A percentile compares a stretch with the other conserved stretches of the same genome.
These are phyloP conservation scores for Gossypium raimondii DNA, from an alignment of 345 rosid genomes.

Conservation along the genomic window DNA sequence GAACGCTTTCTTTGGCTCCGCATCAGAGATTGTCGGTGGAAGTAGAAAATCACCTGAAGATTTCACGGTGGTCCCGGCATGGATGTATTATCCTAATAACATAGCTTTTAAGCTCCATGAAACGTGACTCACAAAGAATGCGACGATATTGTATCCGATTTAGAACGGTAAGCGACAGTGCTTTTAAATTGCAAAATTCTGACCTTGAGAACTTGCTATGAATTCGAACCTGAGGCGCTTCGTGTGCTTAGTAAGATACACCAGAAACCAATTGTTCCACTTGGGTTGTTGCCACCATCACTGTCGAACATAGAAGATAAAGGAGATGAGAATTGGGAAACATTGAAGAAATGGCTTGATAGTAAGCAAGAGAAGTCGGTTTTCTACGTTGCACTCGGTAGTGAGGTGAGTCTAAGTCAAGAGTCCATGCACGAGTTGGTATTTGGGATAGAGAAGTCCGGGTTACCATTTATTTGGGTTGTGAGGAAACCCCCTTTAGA, in stretches of 20 bases:
- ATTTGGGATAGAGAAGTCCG: slow-evolving; percentile 2
- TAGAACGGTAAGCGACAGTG: background rate
- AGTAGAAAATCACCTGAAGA: background rate
- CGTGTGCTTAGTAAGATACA: background rate
- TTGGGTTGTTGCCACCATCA: background rate
- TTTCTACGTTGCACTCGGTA: background rate
- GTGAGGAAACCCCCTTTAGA: background rate
- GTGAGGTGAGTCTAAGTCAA: background rate
- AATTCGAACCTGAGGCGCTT: background rate
- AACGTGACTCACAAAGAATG: background rate
- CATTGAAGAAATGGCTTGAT: slow-evolving; percentile 1
- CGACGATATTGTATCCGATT: background rate
- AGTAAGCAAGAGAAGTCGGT: background rate
- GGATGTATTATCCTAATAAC: slow-evolving; percentile 4
- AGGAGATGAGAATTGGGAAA: background rate
- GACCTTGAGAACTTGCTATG: background rate
- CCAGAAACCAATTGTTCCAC: background rate
- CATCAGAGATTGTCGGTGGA: background rate
- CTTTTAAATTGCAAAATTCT: background rate
- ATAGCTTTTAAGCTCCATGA: slow-evolving; percentile 5
- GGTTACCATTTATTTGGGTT: slow-evolving; percentile 1
- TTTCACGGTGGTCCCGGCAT: background rate
- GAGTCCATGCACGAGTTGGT: background rate
- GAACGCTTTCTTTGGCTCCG: background rate
- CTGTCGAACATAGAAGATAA: background rate